phyloP scores from a whole-genome alignment of 495 filamentous ascomycete genomes.

The Halenospora varia region DNA sequence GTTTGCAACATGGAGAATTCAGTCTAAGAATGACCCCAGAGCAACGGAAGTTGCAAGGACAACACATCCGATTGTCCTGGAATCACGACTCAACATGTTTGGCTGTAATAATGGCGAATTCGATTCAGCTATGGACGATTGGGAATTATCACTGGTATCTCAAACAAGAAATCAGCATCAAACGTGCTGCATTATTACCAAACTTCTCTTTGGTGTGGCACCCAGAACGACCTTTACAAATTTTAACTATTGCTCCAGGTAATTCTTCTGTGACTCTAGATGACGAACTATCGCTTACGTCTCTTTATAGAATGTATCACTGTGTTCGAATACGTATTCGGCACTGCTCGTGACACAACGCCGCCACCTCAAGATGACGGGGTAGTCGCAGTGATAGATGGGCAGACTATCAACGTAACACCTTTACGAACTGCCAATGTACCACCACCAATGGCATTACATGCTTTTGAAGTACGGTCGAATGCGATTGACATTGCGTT shows the following conservation, averaged over 20 bases:
- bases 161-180: conserved; percentile 77
- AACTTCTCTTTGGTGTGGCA: conserved; percentile 65
- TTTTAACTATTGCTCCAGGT: conserved; percentile 43
- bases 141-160: conserved; percentile 98
- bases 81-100: conserved; percentile 89
- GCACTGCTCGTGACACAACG: conserved; percentile 62
- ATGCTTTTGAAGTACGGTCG: conserved; percentile 60
- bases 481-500: conserved; percentile 73
- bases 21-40: conserved; percentile 61
- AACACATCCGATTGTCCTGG: conserved; percentile 69
- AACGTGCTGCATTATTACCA: conserved; percentile 23
- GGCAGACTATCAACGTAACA: conserved; percentile 75
- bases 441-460: conserved; percentile 88
- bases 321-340: conserved; percentile 64
- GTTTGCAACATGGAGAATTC: conserved; percentile 90
- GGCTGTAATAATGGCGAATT: conserved; percentile 70
- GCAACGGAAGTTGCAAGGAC: conserved; percentile 49
- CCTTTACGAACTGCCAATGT: conserved; percentile 79
- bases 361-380: conserved; percentile 73
- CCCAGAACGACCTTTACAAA: conserved; percentile 70
- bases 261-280: neutral
- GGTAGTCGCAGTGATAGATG: conserved; percentile 83
- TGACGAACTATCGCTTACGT: neutral
- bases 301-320: conserved; percentile 46
- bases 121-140: conserved; percentile 91